These are phyloP conservation scores for Protomyces lactucae-debilis DNA, from an alignment of 1,139 yeast species.

Conservation along the genomic window DNA sequence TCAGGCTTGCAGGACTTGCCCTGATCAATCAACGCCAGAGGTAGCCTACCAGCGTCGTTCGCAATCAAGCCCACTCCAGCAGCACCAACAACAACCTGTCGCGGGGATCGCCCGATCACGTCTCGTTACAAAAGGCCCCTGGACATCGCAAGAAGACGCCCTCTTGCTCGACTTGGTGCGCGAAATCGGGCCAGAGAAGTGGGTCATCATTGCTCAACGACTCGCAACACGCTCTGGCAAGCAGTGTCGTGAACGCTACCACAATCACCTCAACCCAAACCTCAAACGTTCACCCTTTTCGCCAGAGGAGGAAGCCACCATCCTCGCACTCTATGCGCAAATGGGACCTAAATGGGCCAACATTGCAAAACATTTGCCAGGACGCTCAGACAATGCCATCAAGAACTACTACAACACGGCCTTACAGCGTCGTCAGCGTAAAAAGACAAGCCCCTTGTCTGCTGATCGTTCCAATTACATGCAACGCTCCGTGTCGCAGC, in stretches of 20 bases:
- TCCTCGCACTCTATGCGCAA: conserved; percentile 70
- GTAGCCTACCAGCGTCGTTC: background rate
- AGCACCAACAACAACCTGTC: background rate
- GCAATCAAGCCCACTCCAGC: background rate
- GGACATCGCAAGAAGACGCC: conserved; percentile 84
- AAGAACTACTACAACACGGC: conserved; percentile 84
- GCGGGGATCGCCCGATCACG: background rate
- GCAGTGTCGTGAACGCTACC: conserved; percentile 88
- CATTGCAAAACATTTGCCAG: conserved; percentile 73
- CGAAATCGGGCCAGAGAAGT: conserved; percentile 76
- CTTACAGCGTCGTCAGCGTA: conserved; percentile 11
- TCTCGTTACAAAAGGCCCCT: conserved; percentile 53
- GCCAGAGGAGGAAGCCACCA: conserved; percentile 74
- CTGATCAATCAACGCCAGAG: background rate
- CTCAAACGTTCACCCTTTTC: conserved; percentile 78
- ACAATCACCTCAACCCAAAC: conserved; percentile 82
- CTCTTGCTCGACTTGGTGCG: conserved; percentile 64
- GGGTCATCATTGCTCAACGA: conserved; percentile 79
- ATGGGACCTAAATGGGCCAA: conserved; percentile 95
- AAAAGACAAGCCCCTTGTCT: background rate
- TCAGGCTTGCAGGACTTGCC: background rate
- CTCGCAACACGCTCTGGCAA: conserved; percentile 79
- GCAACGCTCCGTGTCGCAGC: background rate
- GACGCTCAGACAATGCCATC: conserved; percentile 83
- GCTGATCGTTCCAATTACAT: background rate